Percentiles rank a stretch among this genome's conserved stretches.
phyloP scores from a whole-genome alignment of 2,329 filamentous ascomycete genomes.

The Colletotrichum sp. region DNA sequence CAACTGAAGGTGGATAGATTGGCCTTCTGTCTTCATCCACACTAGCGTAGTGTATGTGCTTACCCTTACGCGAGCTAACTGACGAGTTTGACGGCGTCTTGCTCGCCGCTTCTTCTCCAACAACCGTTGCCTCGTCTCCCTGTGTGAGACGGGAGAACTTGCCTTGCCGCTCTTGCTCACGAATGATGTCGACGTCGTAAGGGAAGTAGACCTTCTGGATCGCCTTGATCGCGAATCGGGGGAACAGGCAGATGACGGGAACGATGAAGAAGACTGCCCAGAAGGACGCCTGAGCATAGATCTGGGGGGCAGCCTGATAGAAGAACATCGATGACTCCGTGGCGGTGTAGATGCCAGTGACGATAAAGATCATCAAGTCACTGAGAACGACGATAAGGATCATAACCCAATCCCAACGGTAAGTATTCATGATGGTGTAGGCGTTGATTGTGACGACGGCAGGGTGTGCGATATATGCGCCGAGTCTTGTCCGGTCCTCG shows the following conservation, averaged over 20 bases:
- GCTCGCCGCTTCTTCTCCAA: conserved; percentile 24
- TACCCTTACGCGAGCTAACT: conserved; percentile 61
- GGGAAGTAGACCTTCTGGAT: conserved; percentile 95
- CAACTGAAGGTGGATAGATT: conserved; percentile 91
- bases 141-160: conserved; percentile 77
- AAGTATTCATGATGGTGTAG: conserved; percentile 95
- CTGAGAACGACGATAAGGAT: conserved; percentile 82
- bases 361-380: conserved; percentile 88
- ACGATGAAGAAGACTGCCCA: conserved; percentile 86
- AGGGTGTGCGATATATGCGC: conserved; percentile 84
- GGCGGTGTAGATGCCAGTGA: conserved; percentile 85
- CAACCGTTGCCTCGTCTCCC: conserved; percentile 16
- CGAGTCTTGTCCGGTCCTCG: conserved; percentile 82
- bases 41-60: conserved; percentile 64
- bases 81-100: conserved; percentile 58
- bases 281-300: conserved; percentile 83
- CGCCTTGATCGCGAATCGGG: conserved; percentile 84
- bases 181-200: conserved; percentile 92
- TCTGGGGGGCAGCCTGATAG: conserved; percentile 78
- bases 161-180: conserved; percentile 86
- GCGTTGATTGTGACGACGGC: conserved; percentile 88
- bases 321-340: conserved; percentile 50
- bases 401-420: conserved; percentile 98
- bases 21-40: conserved; percentile 88
- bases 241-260: conserved; percentile 81